Percentiles rank a stretch among this genome's conserved stretches.
Conservation (phyloP, 306 rosid species). For the Acacia confusa region DNA sequence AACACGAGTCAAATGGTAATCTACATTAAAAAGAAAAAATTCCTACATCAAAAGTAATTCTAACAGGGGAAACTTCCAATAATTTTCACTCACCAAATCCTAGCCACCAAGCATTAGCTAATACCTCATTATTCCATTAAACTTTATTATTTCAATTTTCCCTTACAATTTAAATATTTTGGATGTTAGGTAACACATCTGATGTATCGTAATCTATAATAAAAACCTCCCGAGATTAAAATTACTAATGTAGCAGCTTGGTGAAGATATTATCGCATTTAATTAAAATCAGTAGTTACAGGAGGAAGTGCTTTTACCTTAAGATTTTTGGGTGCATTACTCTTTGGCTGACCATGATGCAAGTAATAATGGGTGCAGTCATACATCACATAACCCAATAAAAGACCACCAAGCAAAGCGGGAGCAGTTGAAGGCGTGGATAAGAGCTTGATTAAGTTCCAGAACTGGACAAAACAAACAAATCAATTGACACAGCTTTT, state of each 20-base stretch:
- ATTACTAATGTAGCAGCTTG: background rate
- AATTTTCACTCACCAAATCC: background rate
- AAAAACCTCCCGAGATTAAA: background rate
- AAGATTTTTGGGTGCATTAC: constrained; percentile 43
- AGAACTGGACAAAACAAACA: constrained; percentile 55
- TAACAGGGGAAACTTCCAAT: background rate
- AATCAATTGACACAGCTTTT: constrained; percentile 29
- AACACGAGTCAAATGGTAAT: background rate
- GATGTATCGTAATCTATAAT: background rate
- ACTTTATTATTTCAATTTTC: background rate
- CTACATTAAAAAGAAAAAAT: background rate
- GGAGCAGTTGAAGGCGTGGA: constrained; percentile 61
- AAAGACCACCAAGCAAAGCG: constrained; percentile 82
- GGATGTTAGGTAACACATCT: background rate
- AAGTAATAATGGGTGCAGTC: constrained; percentile 92
- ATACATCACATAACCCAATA: constrained; percentile 86
- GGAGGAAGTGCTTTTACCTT: constrained; percentile 58
- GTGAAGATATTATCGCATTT: background rate
- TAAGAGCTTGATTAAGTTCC: constrained; percentile 60
- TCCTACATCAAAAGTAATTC: background rate
- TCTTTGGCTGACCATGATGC: constrained; percentile 90
- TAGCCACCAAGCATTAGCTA: background rate
- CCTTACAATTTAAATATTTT: background rate
- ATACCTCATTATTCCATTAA: background rate
- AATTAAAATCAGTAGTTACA: constrained; percentile 6